A percentile compares a stretch with the other conserved stretches of the same genome.
phyloP scores from a whole-genome alignment of 2,329 filamentous ascomycete genomes.

The Talaromyces sp. region DNA sequence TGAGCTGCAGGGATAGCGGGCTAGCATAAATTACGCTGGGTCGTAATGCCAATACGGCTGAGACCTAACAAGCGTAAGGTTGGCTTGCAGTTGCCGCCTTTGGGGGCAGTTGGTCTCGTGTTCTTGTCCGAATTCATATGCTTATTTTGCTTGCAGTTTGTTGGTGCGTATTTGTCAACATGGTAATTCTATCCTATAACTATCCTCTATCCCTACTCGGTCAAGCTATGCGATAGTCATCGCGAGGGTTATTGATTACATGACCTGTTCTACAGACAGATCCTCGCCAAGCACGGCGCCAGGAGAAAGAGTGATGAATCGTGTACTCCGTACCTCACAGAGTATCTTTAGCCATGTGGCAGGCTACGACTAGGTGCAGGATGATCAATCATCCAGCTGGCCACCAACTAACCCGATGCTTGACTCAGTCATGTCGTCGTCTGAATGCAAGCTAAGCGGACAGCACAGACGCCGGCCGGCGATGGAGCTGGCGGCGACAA shows the following conservation, averaged over 20 bases:
- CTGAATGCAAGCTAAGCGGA: conserved; percentile 16
- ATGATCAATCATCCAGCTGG: not conserved
- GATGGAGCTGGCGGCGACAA: conserved; percentile 34
- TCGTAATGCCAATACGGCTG: not conserved
- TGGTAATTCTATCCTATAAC: not conserved
- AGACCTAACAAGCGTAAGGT: conserved; percentile 1
- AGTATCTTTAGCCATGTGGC: not conserved
- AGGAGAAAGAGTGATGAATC: not conserved
- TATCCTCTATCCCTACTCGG: not conserved
- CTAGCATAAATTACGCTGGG: conserved; percentile 3
- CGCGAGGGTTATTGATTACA: not conserved
- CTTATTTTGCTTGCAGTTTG: too few species aligned
- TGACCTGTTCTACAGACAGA: not conserved
- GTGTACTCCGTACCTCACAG: not conserved
- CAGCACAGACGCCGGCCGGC: conserved; percentile 28
- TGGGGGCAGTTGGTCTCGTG: conserved; percentile 11
- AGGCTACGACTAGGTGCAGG: not conserved
- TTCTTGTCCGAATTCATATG: not conserved
- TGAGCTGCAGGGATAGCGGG: not conserved
- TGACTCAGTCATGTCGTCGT: conserved; percentile 2
- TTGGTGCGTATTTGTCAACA: too few species aligned
- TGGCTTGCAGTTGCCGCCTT: conserved; percentile 4
- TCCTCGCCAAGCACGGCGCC: not conserved
- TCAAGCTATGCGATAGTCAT: too few species aligned
- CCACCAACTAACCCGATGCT: not conserved